These are phyloP conservation scores for Ustulina deusta DNA, from an alignment of 2,329 filamentous ascomycete species.

Conservation along the genomic window DNA sequence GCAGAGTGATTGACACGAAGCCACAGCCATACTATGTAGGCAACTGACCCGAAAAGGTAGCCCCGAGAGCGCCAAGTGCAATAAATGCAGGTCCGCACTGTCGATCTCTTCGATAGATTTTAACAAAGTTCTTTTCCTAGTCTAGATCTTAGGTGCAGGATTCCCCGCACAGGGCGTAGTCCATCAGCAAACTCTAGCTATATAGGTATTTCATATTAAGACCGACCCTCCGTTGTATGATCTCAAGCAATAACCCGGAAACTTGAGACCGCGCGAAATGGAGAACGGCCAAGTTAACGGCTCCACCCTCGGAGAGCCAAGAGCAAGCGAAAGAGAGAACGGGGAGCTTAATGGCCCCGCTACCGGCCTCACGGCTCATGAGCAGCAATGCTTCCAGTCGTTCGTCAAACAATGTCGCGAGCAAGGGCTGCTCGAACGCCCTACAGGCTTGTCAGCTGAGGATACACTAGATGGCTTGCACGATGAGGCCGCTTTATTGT, in stretches of 20 bases:
- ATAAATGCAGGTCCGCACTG: slow-evolving; percentile 15
- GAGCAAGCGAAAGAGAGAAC: slow-evolving; percentile 21
- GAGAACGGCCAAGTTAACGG: slow-evolving; percentile 20
- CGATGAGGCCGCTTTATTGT: slow-evolving; percentile 33
- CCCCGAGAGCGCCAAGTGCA: slow-evolving; percentile 22
- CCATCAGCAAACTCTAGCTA: not conserved
- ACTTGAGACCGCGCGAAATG: slow-evolving; percentile 17
- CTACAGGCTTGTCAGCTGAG: slow-evolving; percentile 21
- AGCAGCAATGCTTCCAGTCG: slow-evolving; percentile 20
- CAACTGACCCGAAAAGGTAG: slow-evolving; percentile 25
- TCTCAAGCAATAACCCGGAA: not conserved
- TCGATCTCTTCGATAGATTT: slow-evolving; percentile 6
- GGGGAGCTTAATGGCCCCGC: slow-evolving; percentile 13
- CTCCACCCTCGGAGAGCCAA: slow-evolving; percentile 14
- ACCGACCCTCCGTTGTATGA: not conserved
- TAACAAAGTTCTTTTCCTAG: not conserved
- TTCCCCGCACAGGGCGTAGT: not conserved
- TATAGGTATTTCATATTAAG: slow-evolving; percentile 7
- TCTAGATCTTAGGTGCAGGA: not conserved
- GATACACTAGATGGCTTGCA: slow-evolving; percentile 31
- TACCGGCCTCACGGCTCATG: slow-evolving; percentile 19
- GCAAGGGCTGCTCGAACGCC: slow-evolving; percentile 28
- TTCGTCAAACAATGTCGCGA: slow-evolving; percentile 32
- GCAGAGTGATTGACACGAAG: slow-evolving; percentile 1
- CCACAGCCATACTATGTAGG: not conserved